Conservation (phyloP, 2,329 filamentous ascomycete species). For the Zymoseptoria pseudotritici region DNA sequence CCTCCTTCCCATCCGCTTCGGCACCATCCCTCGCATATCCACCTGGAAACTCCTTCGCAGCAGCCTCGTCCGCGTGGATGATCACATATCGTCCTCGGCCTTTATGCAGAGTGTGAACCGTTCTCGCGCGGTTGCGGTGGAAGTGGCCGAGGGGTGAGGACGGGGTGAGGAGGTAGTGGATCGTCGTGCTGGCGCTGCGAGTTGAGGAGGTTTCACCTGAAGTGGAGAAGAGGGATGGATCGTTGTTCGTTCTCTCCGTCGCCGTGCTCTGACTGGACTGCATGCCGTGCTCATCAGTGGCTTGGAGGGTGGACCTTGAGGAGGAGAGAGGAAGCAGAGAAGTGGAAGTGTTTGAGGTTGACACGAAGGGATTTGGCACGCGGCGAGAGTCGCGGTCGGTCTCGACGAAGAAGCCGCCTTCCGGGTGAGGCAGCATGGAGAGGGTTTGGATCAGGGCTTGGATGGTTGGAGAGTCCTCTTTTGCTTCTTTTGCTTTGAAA, state of each 20-base stretch:
- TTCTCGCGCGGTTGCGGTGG: slow-evolving; percentile 46
- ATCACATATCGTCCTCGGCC: slow-evolving; percentile 58
- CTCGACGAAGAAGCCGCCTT: slow-evolving; percentile 57
- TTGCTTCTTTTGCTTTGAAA: slow-evolving; percentile 1
- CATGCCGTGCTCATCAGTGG: too few species aligned
- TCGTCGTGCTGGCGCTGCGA: slow-evolving; percentile 52
- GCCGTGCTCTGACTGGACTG: too few species aligned
- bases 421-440: slow-evolving; percentile 48
- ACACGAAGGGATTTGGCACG: slow-evolving; percentile 49
- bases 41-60: slow-evolving; percentile 10
- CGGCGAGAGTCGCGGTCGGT: slow-evolving; percentile 49
- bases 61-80: slow-evolving; percentile 49
- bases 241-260: not conserved
- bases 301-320: too few species aligned
- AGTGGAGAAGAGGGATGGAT: slow-evolving; percentile 29
- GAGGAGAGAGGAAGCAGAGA: too few species aligned
- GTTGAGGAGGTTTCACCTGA: slow-evolving; percentile 15
- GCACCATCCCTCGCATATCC: slow-evolving; percentile 26
- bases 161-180: slow-evolving; percentile 58
- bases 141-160: slow-evolving; percentile 50
- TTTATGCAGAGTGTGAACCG: slow-evolving; percentile 56
- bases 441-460: slow-evolving; percentile 40
- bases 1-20: slow-evolving; percentile 49
- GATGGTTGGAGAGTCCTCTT: slow-evolving; percentile 8
- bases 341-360: slow-evolving; percentile 1